These are phyloP conservation scores for Boletus vermiculosoides DNA, from an alignment of 768 basidiomycete species.

Conservation along the genomic window DNA sequence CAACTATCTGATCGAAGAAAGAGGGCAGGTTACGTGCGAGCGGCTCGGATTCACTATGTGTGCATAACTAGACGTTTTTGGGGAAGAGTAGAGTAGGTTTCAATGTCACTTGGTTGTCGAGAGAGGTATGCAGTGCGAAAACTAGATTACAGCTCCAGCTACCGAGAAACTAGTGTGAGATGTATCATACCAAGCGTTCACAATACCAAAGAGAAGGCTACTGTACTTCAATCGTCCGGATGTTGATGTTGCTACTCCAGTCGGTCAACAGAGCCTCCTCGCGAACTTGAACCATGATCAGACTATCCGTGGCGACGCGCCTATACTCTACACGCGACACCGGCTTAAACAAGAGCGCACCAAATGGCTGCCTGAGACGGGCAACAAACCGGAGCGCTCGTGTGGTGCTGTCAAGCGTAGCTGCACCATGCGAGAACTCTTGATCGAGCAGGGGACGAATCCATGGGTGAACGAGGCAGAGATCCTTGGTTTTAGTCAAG, in stretches of 20 bases:
- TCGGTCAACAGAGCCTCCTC: background rate
- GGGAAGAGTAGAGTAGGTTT: too few relatives aligned
- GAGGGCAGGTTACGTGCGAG: too few relatives aligned
- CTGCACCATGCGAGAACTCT: background rate
- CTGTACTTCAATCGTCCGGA: background rate
- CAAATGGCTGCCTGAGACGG: background rate
- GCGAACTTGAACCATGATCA: slow-evolving; percentile 4
- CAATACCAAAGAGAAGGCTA: background rate
- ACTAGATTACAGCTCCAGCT: background rate
- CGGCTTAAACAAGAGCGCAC: slow-evolving; percentile 3
- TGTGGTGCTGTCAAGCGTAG: background rate
- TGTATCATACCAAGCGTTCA: background rate
- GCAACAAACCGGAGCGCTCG: slow-evolving; percentile 4
- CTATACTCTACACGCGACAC: background rate
- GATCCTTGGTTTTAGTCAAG: background rate
- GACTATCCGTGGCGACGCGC: slow-evolving; percentile 13
- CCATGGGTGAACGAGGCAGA: slow-evolving; percentile 15
- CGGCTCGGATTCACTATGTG: too few relatives aligned
- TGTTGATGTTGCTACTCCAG: background rate
- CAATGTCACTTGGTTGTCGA: too few relatives aligned
- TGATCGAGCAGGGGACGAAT: slow-evolving; percentile 5
- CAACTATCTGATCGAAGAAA: too few relatives aligned
- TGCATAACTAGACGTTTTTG: too few relatives aligned
- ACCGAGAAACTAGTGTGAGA: background rate
- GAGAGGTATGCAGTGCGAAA: background rate